A percentile compares a stretch with the other conserved stretches of the same genome.
These are phyloP conservation scores for Physocladia obscura DNA, from an alignment of 192 early-diverging fungal species.

Conservation along the genomic window DNA sequence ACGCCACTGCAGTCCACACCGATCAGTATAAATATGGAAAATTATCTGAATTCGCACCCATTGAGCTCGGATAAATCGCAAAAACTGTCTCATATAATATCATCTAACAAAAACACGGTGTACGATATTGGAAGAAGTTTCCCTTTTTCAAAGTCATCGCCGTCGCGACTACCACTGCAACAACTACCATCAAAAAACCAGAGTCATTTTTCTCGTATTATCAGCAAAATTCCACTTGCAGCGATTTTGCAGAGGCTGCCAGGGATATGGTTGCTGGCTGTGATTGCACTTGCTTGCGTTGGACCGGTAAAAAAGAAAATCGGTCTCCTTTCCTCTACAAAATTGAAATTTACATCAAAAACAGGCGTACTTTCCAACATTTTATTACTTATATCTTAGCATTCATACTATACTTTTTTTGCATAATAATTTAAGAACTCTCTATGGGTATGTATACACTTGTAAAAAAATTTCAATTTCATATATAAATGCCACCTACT, in stretches of 20 bases:
- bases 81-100: no score
- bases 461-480: background rate
- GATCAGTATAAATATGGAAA: no score
- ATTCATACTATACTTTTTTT: conserved; percentile 7
- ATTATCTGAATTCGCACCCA: no score
- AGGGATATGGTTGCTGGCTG: conserved; percentile 23
- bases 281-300: conserved; percentile 24
- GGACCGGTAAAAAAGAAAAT: conserved; percentile 28
- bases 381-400: conserved; percentile 14
- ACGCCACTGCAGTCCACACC: no score
- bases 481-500: background rate
- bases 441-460: conserved; percentile 3
- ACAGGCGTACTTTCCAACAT: background rate
- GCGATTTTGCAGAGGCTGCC: conserved; percentile 38
- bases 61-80: no score
- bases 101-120: no score
- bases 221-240: conserved; percentile 6
- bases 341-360: background rate
- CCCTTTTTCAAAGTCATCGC: background rate
- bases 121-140: no score
- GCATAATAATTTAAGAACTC: conserved; percentile 8
- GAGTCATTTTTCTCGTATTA: no score
- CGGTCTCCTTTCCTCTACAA: background rate
- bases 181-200: no score
- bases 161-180: no score